Conservation (phyloP, 805 yeast genomes). For the Maudiozyma saulgeensis region DNA sequence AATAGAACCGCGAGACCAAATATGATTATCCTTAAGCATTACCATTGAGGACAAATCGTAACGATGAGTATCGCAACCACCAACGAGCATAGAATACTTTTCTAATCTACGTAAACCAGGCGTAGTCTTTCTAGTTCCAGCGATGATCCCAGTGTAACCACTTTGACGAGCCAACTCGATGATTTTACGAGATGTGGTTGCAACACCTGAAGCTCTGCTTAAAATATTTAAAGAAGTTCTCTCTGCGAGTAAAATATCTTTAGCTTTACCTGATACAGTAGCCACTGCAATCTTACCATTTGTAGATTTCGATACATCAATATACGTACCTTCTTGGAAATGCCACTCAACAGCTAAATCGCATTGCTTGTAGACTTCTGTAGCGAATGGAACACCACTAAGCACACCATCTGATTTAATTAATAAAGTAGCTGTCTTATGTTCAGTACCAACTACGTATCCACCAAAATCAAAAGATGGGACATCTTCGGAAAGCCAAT, state of each 20-base stretch:
- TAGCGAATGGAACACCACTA: slow-evolving; percentile 83
- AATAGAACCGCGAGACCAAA: slow-evolving; percentile 88
- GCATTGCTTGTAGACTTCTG: slow-evolving; percentile 74
- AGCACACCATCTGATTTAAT: slow-evolving; percentile 76
- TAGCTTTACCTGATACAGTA: slow-evolving; percentile 68
- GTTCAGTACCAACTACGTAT: slow-evolving; percentile 75
- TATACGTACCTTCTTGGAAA: slow-evolving; percentile 54
- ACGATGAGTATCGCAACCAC: slow-evolving; percentile 89
- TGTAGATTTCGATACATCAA: slow-evolving; percentile 31
- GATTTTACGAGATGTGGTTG: slow-evolving; percentile 59
- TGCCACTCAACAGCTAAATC: slow-evolving; percentile 65
- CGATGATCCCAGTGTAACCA: slow-evolving; percentile 76
- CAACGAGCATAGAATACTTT: slow-evolving; percentile 89
- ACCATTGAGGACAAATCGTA: slow-evolving; percentile 90
- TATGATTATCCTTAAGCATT: slow-evolving; percentile 91
- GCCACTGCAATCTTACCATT: slow-evolving; percentile 65
- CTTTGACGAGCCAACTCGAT: slow-evolving; percentile 50
- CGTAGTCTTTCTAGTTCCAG: slow-evolving; percentile 96
- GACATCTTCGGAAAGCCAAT: slow-evolving; percentile 77
- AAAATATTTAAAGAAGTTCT: slow-evolving; percentile 76
- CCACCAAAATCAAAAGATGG: slow-evolving; percentile 95
- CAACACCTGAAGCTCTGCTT: slow-evolving; percentile 79
- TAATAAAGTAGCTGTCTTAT: slow-evolving; percentile 63
- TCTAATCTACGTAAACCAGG: slow-evolving; percentile 87
- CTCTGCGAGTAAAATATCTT: slow-evolving; percentile 72